phyloP scores from a whole-genome alignment of 2,329 filamentous ascomycete genomes.

The Diaporthe sp. region DNA sequence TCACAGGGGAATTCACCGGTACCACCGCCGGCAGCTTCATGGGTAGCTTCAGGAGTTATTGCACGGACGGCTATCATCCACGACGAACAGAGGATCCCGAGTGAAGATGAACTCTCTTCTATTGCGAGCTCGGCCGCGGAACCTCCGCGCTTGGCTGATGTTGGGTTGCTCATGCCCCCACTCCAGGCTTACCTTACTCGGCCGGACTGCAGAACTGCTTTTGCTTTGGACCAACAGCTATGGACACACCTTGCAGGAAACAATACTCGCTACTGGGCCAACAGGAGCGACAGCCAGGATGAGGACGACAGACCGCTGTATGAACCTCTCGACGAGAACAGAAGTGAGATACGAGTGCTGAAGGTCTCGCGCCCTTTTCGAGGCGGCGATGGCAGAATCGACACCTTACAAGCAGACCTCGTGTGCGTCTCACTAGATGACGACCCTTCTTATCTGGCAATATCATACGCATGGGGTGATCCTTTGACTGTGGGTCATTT shows the following conservation, averaged over 20 bases:
- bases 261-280: neutral
- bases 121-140: neutral
- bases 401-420: neutral
- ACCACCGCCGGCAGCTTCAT: neutral
- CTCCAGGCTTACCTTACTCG: neutral
- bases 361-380: neutral
- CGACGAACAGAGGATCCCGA: neutral
- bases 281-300: neutral
- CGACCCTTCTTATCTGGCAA: constrained; percentile 15
- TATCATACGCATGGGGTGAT: constrained; percentile 31
- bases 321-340: neutral
- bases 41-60: neutral
- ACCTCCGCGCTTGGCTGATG: neutral
- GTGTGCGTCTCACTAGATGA: constrained; percentile 12
- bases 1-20: neutral
- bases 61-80: neutral
- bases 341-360: neutral
- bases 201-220: neutral
- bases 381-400: neutral
- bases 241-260: constrained; percentile 11
- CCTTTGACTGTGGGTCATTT: neutral
- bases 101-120: neutral
- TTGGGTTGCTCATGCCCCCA: neutral
- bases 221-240: neutral
- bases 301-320: neutral